phyloP scores from a whole-genome alignment of 23 red algal genomes.

The Gracilaria caudata region DNA sequence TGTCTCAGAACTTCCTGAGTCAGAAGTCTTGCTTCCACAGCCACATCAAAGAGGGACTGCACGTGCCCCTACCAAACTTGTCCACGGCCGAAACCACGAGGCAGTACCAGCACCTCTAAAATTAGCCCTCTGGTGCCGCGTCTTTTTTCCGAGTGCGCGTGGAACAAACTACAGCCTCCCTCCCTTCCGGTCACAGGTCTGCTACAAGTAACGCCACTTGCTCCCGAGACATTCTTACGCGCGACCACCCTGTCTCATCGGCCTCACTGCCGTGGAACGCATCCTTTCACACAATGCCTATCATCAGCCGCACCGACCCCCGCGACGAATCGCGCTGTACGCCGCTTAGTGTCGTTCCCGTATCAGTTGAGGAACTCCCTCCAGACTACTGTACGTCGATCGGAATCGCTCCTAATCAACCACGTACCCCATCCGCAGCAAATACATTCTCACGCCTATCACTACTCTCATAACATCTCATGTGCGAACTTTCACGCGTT shows the following conservation, averaged over 20 bases:
- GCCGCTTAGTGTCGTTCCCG: constrained; percentile 31
- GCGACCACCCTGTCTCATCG: background rate
- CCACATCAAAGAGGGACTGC: constrained; percentile 2
- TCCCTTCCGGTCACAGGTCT: background rate
- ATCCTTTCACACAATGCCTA: constrained; percentile 22
- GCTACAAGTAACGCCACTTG: constrained; percentile 10
- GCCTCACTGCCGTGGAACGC: background rate
- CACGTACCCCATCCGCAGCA: background rate
- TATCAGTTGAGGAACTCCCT: constrained; percentile 41
- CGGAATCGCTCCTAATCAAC: background rate
- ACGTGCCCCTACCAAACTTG: constrained; percentile 6
- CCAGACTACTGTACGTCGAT: constrained; percentile 62
- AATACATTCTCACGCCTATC: background rate
- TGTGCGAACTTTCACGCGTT: constrained; percentile 4
- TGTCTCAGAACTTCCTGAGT: background rate
- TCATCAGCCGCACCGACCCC: constrained; percentile 38
- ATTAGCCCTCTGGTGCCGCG: background rate
- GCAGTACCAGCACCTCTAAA: background rate
- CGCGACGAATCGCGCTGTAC: constrained; percentile 29
- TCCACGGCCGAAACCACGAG: constrained; percentile 16
- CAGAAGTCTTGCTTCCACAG: too few species aligned
- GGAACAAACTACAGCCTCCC: constrained; percentile 1
- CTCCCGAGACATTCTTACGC: constrained; percentile 12
- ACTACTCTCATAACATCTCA: background rate
- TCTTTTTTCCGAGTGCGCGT: constrained; percentile 20